Conservation (phyloP, 495 filamentous ascomycete species). For the Lophiostoma macrostomum region DNA sequence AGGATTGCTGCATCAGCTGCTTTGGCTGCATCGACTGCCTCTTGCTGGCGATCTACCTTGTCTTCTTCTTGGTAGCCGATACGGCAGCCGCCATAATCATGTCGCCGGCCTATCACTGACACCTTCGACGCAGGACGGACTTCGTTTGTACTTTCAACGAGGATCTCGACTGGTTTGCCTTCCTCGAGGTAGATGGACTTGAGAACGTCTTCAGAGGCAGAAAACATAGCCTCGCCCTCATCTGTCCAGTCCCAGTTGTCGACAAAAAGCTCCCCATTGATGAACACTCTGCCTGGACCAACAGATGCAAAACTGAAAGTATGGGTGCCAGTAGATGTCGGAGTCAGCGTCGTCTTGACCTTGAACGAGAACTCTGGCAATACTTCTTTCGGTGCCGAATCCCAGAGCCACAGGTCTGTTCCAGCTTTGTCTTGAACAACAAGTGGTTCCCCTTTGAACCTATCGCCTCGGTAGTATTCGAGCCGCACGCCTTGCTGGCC, state of each 20-base stretch:
- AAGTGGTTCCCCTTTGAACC: conserved; percentile 55
- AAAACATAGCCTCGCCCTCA: conserved; percentile 59
- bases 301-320: conserved; percentile 36
- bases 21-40: conserved; percentile 61
- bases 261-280: conserved; percentile 53
- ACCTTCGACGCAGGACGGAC: conserved; percentile 64
- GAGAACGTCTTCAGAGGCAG: conserved; percentile 62
- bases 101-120: conserved; percentile 51
- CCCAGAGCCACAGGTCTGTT: conserved; percentile 67
- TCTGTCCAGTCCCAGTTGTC: conserved; percentile 71
- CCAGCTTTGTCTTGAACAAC: conserved; percentile 54
- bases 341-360: conserved; percentile 50
- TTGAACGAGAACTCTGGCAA: conserved; percentile 60
- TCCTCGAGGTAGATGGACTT: conserved; percentile 53
- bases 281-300: conserved; percentile 32
- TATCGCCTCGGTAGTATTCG: conserved; percentile 62
- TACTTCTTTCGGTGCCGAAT: conserved; percentile 61
- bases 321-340: conserved; percentile 40
- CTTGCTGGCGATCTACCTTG: conserved; percentile 60
- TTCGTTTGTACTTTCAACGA: conserved; percentile 48
- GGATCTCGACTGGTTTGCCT: conserved; percentile 58
- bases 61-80: conserved; percentile 69
- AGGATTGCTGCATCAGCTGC: conserved; percentile 71
- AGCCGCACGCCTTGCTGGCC: conserved; percentile 59
- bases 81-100: conserved; percentile 71